Evolutionary conservation across 768 basidiomycete species (phyloP), one percentile per base, ranked within the genome.

Genomic region (Podaxis carcinomalis): DNA sequence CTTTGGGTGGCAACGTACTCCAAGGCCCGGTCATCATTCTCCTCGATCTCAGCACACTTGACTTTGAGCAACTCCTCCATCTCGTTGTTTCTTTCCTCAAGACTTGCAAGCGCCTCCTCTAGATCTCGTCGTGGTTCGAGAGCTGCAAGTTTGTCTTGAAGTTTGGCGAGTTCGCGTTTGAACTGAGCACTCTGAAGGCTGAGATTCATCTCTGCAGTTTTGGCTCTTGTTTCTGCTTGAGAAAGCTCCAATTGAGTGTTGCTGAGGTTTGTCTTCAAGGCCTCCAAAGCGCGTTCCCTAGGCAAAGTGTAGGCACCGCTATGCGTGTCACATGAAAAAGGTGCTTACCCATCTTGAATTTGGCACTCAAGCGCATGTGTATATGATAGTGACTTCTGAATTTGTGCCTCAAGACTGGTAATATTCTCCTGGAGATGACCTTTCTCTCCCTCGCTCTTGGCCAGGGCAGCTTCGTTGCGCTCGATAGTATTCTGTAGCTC

Each of bases 21-120:
- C 62, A 93, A 83, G 55, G 86, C 83, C 37, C 83, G 83, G 68
- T 93, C 92, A 66, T 93, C 91, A 59, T 93, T 90, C 66, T 88
- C 89, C 68, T 93, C 91, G 59, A 93, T 90, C 73, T 93, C 91
- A 13, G 78, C 71, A 62, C 87, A 89, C 71, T 92, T 93, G 46
- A 73, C 76, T 59, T 79, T 79, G 47, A 93, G 74, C 47, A 90
- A 74, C 49, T 85, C 84, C 65, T 93, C 91, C 86, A 92, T 87
- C 69, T 92, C 89, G 37, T 76, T 80, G 66, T 86, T 89, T 64
- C 82, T 83, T 68, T 89, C 88, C 68, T 87, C 81, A 39, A 92
- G 76, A 59, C 88, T 85, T 2, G 73, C 73, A 7, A 92, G 68
- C 19, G 77, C 79, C 5, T 79, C 75, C 59, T 83, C 81, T 27